Conservation (phyloP, 2,329 filamentous ascomycete genomes). For the Colletotrichum destructivum region DNA sequence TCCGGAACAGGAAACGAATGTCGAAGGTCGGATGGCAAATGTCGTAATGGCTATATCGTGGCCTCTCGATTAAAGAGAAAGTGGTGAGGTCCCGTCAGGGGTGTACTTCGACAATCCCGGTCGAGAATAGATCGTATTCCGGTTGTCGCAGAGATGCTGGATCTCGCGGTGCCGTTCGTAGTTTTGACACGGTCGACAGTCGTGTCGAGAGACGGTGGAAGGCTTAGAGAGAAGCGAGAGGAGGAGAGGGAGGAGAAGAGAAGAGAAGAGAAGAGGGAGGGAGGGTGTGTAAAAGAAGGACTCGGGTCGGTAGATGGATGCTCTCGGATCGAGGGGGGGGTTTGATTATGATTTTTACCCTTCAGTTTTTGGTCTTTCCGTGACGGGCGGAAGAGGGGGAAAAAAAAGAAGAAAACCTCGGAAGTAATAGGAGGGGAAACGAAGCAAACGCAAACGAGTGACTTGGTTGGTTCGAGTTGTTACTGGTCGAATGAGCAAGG, state of each 20-base stretch:
- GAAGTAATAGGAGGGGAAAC: slow-evolving; percentile 17
- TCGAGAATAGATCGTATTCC: slow-evolving; percentile 19
- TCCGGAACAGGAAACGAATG: neutral
- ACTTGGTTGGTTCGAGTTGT: slow-evolving; percentile 12
- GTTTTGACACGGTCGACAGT: neutral
- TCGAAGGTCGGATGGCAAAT: neutral
- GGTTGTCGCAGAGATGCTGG: slow-evolving; percentile 13
- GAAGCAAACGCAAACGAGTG: slow-evolving; percentile 17
- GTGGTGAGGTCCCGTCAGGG: slow-evolving; percentile 23
- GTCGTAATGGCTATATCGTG: slow-evolving; percentile 13
- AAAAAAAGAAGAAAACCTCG: slow-evolving; percentile 7
- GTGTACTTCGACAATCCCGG: slow-evolving; percentile 28
- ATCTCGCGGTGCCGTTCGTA: slow-evolving; percentile 16
- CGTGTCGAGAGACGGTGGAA: slow-evolving; percentile 1
- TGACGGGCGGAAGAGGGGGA: slow-evolving; percentile 30
- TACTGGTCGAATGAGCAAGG: slow-evolving; percentile 9
- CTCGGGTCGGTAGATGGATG: slow-evolving; percentile 19
- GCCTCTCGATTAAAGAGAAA: slow-evolving; percentile 22
- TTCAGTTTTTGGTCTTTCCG: neutral
- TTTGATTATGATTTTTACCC: neutral
- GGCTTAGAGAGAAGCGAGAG: no score
- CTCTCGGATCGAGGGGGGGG: neutral
- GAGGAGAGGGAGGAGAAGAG: no score
- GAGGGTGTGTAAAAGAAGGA: slow-evolving; percentile 18
- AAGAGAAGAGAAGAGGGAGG: neutral